phyloP scores from a whole-genome alignment of 352 stramenopile genomes.

The Globisporangium heterothallicum region DNA sequence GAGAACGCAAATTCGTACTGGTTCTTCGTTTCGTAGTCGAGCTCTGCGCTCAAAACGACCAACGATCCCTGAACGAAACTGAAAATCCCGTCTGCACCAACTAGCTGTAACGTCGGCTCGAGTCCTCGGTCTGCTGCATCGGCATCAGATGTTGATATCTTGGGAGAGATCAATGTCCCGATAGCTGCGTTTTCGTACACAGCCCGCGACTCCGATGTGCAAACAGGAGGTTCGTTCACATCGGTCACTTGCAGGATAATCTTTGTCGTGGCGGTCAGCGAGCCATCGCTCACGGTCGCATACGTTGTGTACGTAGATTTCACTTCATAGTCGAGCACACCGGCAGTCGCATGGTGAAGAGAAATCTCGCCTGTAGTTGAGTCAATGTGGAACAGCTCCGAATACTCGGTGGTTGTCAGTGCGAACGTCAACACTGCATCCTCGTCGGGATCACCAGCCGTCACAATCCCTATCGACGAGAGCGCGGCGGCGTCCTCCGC shows the following conservation, averaged over 20 bases:
- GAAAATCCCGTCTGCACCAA: background rate
- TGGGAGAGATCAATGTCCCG: background rate
- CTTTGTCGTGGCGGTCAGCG: background rate
- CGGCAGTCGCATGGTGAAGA: background rate
- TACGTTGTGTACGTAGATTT: background rate
- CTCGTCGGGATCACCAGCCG: background rate
- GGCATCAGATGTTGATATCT: slow-evolving; percentile 1
- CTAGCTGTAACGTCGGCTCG: background rate
- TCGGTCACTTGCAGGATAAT: slow-evolving; percentile 4
- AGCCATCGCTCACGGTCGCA: slow-evolving; percentile 3
- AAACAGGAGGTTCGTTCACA: slow-evolving; percentile 8
- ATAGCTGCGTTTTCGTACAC: slow-evolving; percentile 3
- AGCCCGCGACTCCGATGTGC: background rate
- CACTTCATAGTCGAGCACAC: slow-evolving; percentile 2
- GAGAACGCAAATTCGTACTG: slow-evolving; percentile 5
- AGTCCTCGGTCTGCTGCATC: slow-evolving; percentile 1
- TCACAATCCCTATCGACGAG: background rate
- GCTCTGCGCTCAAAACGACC: background rate
- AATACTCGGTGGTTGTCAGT: background rate
- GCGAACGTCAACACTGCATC: background rate
- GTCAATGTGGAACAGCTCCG: slow-evolving; percentile 3
- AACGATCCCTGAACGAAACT: background rate
- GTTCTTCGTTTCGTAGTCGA: slow-evolving; percentile 1
- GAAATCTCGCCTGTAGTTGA: slow-evolving; percentile 1
- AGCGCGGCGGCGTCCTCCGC: background rate